Evolutionary conservation across 305 asterid genomes (phyloP).

Genomic region (Fraxinus dipetala): DNA sequence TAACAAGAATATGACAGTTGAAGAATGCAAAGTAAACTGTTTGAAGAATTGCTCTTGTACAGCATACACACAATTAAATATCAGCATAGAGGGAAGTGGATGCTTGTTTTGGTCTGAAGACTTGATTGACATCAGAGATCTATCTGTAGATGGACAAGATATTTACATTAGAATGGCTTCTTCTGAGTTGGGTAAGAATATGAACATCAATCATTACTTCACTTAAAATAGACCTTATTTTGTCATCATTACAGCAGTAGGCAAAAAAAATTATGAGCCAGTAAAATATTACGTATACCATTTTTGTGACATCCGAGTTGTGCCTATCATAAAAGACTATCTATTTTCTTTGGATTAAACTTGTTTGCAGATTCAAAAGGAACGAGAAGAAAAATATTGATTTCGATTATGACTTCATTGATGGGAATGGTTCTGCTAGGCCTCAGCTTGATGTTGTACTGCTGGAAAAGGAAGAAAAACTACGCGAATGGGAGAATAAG

Average conservation of each 20-base stretch:
- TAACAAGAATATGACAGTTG: conserved; percentile 18
- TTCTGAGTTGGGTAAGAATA: not conserved
- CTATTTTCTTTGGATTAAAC: not conserved
- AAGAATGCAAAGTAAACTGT: conserved; percentile 31
- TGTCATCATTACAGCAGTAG: not conserved
- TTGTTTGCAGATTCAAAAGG: conserved; percentile 12
- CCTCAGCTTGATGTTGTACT: not conserved
- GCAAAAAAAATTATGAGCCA: not conserved
- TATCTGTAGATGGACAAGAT: not conserved
- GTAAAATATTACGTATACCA: not conserved
- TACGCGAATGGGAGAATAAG: not conserved
- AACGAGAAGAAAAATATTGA: not conserved
- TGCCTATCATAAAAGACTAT: not conserved
- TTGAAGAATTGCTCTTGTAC: not conserved
- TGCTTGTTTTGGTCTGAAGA: conserved; percentile 14
- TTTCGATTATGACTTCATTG: not conserved
- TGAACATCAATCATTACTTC: not conserved
- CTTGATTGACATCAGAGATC: too few relatives aligned
- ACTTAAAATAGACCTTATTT: not conserved
- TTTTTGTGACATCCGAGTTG: not conserved
- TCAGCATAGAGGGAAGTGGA: conserved; percentile 13
- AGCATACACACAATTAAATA: not conserved
- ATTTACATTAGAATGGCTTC: not conserved
- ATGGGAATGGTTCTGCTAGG: not conserved
- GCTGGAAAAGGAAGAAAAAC: not conserved